Evolutionary conservation across 441 rosid genomes (phyloP).

Genomic region (Jatropha podagrica): DNA sequence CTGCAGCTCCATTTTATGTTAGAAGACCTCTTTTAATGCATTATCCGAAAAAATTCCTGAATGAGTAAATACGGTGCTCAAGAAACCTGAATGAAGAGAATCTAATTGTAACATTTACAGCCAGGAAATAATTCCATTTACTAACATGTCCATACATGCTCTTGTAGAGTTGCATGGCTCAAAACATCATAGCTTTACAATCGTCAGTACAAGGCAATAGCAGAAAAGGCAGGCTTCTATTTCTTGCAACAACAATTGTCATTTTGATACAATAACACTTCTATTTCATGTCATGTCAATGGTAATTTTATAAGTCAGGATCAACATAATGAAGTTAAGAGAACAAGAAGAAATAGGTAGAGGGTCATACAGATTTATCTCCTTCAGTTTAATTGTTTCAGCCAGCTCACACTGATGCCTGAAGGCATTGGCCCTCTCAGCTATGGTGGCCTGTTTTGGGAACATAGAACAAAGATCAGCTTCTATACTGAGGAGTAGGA

Average conservation of each 20-base stretch:
- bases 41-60: not conserved
- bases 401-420: constrained; percentile 94
- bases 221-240: not conserved
- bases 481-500: not conserved
- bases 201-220: not conserved
- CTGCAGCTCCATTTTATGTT: not conserved
- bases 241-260: constrained; percentile 1
- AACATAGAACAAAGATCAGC: constrained; percentile 23
- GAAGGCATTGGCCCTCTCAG: constrained; percentile 91
- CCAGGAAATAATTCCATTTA: not conserved
- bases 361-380: constrained; percentile 88
- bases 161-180: not conserved
- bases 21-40: not conserved
- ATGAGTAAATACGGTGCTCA: not conserved
- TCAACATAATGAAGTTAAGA: not conserved
- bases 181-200: not conserved
- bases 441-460: constrained; percentile 79
- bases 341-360: not conserved
- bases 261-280: not conserved
- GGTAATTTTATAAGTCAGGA: not conserved
- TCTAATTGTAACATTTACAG: not conserved
- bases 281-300: not conserved
- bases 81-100: not conserved
- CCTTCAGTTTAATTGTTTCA: constrained; percentile 93
- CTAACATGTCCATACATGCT: not conserved